Base-by-base conservation (phyloP, 805 yeast genomes). In the Danielia oregonensis region DNA sequence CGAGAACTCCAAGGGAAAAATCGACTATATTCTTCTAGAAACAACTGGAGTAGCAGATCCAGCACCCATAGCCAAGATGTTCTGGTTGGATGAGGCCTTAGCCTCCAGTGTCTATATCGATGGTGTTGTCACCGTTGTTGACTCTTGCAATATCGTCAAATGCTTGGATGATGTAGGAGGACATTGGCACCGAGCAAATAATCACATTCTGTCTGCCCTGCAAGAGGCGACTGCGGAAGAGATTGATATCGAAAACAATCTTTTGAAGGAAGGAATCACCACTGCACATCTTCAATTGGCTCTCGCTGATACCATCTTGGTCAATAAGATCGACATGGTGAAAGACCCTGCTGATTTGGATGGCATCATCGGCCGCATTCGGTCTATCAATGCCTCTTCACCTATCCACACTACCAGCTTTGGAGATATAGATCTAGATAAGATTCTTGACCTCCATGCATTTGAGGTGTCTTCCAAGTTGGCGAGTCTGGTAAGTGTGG, bases 1-100 rank as follows among this genome's bases (percentile, higher is more conserved):
- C 40, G 81, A 78, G 19, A 73, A 79, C 33, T 73, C 81, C 21
- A 82, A 80, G 5, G 81, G 77, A 21, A 72, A 73, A 33, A 88
- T 91, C 33, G 98, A 93, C 59, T 84, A 91, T 53, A 88, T 93
- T n/a, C 57, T 93, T 16, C 64, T 93, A 34, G 98, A 93, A 54
- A 93, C 98, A 0, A 87, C 96, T 0, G 98, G 98, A 0, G 72
- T 93, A 11, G 98, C 98, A 0, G 97, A 93, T 54, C 98, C 98
- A 0, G 97, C 89, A 0, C 97, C 97, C 0, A 87, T 93, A 17
- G 96, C 97, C 4, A 77, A 80, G 44, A 91, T 91, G 96, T 93
- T 93, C 60, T 93, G 98, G 98, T 70, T 89, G 19, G 98, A 93
- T 56, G 91, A 86, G 16, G 97, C 89, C 0, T 66, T 93, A 38